Conservation (phyloP, 2,329 filamentous ascomycete species). For the Lecanicillium sp. region DNA sequence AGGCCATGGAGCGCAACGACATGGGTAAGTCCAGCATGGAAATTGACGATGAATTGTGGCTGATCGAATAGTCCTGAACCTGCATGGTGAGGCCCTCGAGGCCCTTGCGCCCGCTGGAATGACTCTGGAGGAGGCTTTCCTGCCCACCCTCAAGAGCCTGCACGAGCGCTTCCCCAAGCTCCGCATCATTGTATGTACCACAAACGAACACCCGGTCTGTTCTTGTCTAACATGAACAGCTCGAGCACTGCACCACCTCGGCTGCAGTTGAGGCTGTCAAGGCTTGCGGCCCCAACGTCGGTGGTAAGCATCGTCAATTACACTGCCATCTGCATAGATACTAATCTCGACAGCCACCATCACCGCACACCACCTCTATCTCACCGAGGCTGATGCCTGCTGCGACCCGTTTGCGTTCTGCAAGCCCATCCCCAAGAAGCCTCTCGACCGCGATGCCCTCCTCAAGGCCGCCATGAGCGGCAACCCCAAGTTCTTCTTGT, state of each 20-base stretch:
- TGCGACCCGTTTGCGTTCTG: constrained; percentile 60
- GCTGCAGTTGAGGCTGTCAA: constrained; percentile 74
- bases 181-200: constrained; percentile 43
- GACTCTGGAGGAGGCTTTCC: constrained; percentile 53
- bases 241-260: constrained; percentile 85
- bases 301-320: constrained; percentile 31
- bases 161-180: constrained; percentile 70
- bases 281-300: constrained; percentile 70
- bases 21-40: constrained; percentile 32
- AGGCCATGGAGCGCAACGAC: constrained; percentile 79
- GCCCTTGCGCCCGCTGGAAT: constrained; percentile 40
- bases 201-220: not conserved
- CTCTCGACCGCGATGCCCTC: constrained; percentile 66
- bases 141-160: constrained; percentile 70
- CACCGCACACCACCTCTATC: constrained; percentile 78
- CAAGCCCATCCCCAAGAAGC: constrained; percentile 72
- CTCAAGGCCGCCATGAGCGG: constrained; percentile 56
- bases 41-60: not conserved
- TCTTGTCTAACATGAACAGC: constrained; percentile 18
- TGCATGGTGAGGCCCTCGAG: constrained; percentile 79
- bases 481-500: constrained; percentile 66
- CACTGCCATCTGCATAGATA: not conserved
- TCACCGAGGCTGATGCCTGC: constrained; percentile 65
- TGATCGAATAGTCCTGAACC: constrained; percentile 59
- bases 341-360: constrained; percentile 52